These are phyloP conservation scores for Eragrostis curvula DNA, from an alignment of 176 grass and related monocot species.

Conservation along the genomic window DNA sequence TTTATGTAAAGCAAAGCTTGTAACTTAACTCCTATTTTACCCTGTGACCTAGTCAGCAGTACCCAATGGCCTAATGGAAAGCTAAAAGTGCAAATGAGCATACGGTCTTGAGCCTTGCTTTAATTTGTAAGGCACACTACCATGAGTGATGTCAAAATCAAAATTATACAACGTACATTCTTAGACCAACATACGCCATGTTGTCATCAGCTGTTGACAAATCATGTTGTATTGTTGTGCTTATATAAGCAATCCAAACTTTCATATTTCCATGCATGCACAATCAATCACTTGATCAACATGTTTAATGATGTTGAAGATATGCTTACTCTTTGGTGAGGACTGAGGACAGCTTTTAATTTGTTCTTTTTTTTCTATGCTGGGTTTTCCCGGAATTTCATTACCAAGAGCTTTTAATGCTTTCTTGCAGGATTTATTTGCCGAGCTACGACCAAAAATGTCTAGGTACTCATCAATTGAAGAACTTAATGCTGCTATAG, in stretches of 20 bases:
- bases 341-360: constrained; percentile 31
- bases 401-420: constrained; percentile 18
- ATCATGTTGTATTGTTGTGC: constrained; percentile 24
- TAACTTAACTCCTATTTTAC: constrained; percentile 1
- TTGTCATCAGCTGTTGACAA: constrained; percentile 1
- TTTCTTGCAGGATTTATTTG: constrained; percentile 83
- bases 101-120: constrained; percentile 1
- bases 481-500: constrained; percentile 77
- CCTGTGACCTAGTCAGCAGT: not conserved
- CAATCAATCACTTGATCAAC: not conserved
- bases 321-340: not conserved
- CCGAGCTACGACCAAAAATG: constrained; percentile 84
- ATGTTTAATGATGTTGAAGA: constrained; percentile 28
- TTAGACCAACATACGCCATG: not conserved
- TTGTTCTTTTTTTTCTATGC: constrained; percentile 12
- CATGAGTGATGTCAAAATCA: not conserved
- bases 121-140: not conserved
- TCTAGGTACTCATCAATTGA: constrained; percentile 84
- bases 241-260: constrained; percentile 17
- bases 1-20: not conserved
- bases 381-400: no score
- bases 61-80: constrained; percentile 11
- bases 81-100: not conserved
- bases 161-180: not conserved
- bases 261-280: not conserved